phyloP scores from a whole-genome alignment of 1,284 basidiomycete species.

The Boletus calvinii region DNA sequence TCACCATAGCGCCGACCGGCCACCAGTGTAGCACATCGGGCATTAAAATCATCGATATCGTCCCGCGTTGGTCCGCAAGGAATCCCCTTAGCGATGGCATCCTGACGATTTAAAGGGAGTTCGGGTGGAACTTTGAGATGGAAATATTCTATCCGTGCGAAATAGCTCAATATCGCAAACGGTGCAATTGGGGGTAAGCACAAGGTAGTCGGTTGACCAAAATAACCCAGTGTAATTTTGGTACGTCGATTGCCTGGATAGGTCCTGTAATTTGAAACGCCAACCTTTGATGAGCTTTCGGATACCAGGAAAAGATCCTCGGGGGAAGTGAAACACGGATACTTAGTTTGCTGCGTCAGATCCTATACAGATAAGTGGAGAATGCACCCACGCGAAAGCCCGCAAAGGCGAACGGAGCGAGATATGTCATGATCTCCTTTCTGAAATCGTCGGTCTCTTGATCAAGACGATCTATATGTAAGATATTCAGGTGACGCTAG shows the following conservation, averaged over 20 bases:
- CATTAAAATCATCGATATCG: conserved; percentile 44
- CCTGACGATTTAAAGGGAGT: conserved; percentile 30
- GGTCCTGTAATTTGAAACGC: conserved; percentile 6
- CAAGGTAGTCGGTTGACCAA: conserved; percentile 37
- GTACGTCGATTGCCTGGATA: conserved; percentile 31
- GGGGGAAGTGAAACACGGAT: conserved; percentile 32
- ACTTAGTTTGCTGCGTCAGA: conserved; percentile 27
- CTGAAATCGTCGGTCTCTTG: conserved; percentile 38
- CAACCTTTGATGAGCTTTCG: background rate
- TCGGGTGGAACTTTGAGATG: conserved; percentile 39
- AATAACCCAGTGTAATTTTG: conserved; percentile 39
- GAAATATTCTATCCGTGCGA: conserved; percentile 40
- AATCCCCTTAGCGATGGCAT: conserved; percentile 25
- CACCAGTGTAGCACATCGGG: conserved; percentile 41
- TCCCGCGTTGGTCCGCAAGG: conserved; percentile 41
- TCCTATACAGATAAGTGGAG: background rate
- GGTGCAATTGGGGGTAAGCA: conserved; percentile 42
- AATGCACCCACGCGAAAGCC: conserved; percentile 45
- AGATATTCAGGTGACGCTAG: background rate
- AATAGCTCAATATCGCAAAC: conserved; percentile 48
- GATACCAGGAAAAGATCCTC: conserved; percentile 23
- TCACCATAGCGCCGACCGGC: conserved; percentile 23
- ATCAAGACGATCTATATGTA: conserved; percentile 34
- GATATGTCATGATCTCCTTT: conserved; percentile 36
- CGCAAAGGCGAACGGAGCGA: conserved; percentile 47